Conservation (phyloP, 257 asterid species). For the Asclepias syriaca region DNA sequence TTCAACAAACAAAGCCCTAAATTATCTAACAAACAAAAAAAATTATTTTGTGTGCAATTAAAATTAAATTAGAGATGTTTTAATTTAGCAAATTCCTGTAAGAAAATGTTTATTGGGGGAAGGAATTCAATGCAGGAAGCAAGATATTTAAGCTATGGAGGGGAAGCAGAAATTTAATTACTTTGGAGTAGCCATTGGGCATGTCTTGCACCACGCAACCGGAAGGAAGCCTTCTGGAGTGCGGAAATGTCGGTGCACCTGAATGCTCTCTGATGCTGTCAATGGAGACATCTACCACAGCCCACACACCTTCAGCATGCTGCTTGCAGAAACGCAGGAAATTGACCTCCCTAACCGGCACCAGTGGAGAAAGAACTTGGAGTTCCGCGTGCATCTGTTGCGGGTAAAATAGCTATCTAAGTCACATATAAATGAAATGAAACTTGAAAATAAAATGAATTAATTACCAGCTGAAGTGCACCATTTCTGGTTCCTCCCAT, state of each 20-base stretch:
- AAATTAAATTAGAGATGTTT: constrained; percentile 20
- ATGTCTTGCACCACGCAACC: constrained; percentile 92
- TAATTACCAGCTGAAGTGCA: constrained; percentile 72
- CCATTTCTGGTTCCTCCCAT: constrained; percentile 57
- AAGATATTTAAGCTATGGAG: too few species aligned
- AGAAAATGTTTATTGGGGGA: neutral
- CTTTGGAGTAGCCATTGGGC: constrained; percentile 97
- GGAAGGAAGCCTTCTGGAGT: constrained; percentile 82
- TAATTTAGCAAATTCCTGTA: constrained; percentile 28
- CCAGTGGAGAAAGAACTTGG: constrained; percentile 87
- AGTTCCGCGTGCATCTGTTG: constrained; percentile 83
- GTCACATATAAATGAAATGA: neutral
- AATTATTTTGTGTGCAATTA: neutral
- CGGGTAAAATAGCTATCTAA: neutral
- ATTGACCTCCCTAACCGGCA: constrained; percentile 78
- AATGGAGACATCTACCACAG: constrained; percentile 79
- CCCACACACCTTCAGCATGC: constrained; percentile 95
- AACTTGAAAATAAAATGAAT: neutral
- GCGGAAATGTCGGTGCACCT: constrained; percentile 33
- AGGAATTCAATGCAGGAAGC: too few species aligned
- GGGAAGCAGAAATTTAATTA: constrained; percentile 22
- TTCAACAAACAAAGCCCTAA: constrained; percentile 4
- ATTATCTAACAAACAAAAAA: neutral
- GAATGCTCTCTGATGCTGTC: constrained; percentile 54
- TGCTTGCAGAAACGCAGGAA: constrained; percentile 97